Percentiles rank a stretch among this genome's conserved stretches.
These are phyloP conservation scores for Lineolata rhizophorae DNA, from an alignment of 495 filamentous ascomycete genomes.

Conservation along the genomic window DNA sequence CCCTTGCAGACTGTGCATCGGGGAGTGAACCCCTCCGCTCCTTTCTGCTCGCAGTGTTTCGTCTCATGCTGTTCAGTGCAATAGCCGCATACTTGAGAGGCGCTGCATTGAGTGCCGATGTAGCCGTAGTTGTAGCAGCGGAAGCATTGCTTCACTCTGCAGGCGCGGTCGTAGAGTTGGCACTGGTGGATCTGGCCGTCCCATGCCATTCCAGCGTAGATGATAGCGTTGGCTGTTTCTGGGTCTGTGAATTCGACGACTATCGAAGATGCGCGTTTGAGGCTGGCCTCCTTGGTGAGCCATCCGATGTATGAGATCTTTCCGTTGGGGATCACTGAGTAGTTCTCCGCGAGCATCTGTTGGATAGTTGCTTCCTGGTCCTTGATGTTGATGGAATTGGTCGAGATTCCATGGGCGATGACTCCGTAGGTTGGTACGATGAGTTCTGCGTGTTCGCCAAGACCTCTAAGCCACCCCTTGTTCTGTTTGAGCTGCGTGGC, in stretches of 20 bases:
- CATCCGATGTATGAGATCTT: conserved; percentile 8
- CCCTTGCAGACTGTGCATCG: conserved; percentile 9
- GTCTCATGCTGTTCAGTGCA: conserved; percentile 5
- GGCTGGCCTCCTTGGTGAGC: conserved; percentile 5
- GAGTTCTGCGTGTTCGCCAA: too few relatives aligned
- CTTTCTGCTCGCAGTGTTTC: conserved; percentile 7
- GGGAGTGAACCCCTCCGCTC: conserved; percentile 6
- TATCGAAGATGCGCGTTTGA: conserved; percentile 8
- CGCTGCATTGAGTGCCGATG: conserved; percentile 6
- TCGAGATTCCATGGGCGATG: too few relatives aligned
- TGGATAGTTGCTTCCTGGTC: conserved; percentile 9
- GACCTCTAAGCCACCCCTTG: too few relatives aligned
- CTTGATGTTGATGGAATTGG: conserved; percentile 10
- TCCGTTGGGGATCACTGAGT: conserved; percentile 7
- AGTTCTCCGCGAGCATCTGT: conserved; percentile 9
- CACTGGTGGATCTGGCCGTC: conserved; percentile 2
- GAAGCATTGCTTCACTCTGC: conserved; percentile 8
- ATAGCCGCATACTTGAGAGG: conserved; percentile 8
- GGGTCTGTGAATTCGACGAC: conserved; percentile 10
- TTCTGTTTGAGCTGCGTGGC: too few relatives aligned
- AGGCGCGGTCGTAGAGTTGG: conserved; percentile 6
- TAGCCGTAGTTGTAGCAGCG: conserved; percentile 7
- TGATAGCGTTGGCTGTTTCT: too few relatives aligned
- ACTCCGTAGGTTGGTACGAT: too few relatives aligned
- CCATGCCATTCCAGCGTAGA: too few relatives aligned